Evolutionary conservation across 768 basidiomycete species (phyloP).

Genomic region (Tulasnella sp.): DNA sequence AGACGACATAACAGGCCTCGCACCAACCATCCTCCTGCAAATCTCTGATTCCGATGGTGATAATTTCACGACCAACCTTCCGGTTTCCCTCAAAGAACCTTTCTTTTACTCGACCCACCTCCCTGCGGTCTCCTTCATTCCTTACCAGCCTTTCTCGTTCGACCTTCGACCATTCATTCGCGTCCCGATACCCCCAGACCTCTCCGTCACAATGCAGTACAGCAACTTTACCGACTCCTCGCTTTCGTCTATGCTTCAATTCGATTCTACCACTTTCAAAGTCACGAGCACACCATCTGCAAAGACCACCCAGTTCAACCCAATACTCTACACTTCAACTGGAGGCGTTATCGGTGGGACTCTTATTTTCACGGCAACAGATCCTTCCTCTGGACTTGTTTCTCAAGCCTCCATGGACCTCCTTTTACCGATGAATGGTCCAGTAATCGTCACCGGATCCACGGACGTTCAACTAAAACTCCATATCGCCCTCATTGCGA

Average conservation of each 20-base stretch:
- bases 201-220: not conserved
- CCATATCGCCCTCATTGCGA: not conserved
- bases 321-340: not conserved
- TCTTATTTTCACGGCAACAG: not conserved
- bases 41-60: not conserved
- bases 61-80: not conserved
- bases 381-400: not conserved
- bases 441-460: not conserved
- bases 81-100: not conserved
- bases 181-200: not conserved
- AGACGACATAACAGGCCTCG: not conserved
- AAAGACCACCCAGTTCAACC: not conserved
- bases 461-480: not conserved
- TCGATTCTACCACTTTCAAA: not conserved
- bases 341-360: not conserved
- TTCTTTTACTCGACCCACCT: slow-evolving; percentile 8
- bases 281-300: not conserved
- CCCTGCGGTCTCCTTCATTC: not conserved
- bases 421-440: not conserved
- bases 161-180: slow-evolving; percentile 18
- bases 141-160: not conserved
- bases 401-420: not conserved
- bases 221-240: not conserved
- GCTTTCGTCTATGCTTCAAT: not conserved
- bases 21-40: not conserved